A percentile compares a stretch with the other conserved stretches of the same genome.
These are phyloP conservation scores for Cyclotella cryptica DNA, from an alignment of 108 stramenopile species.

Conservation along the genomic window DNA sequence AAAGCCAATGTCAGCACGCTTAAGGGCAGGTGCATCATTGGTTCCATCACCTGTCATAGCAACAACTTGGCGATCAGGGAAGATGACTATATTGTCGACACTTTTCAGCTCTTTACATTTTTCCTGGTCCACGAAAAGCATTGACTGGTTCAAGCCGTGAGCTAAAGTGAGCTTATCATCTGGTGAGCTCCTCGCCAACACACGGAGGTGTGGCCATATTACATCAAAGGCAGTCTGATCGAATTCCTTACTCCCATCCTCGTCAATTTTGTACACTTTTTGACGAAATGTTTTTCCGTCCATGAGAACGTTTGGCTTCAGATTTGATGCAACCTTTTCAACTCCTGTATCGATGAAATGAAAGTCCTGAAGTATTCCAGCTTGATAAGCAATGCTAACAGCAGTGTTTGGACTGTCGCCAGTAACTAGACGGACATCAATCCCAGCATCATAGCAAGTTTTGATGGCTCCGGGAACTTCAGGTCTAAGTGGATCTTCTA, in stretches of 20 bases:
- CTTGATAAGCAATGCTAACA: slow-evolving; percentile 92
- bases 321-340: slow-evolving; percentile 72
- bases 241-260: slow-evolving; percentile 73
- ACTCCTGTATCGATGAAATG: slow-evolving; percentile 68
- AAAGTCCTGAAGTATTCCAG: slow-evolving; percentile 78
- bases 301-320: slow-evolving; percentile 85
- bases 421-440: slow-evolving; percentile 97
- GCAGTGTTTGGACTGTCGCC: slow-evolving; percentile 97
- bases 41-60: slow-evolving; percentile 99
- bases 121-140: slow-evolving; percentile 71
- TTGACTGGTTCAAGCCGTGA: slow-evolving; percentile 87
- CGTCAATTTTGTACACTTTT: slow-evolving; percentile 67
- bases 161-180: slow-evolving; percentile 88
- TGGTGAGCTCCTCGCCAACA: slow-evolving; percentile 80
- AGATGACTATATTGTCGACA: slow-evolving; percentile 68
- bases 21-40: slow-evolving; percentile 98
- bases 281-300: slow-evolving; percentile 78
- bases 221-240: slow-evolving; percentile 85
- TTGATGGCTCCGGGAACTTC: slow-evolving; percentile 93
- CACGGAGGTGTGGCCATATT: slow-evolving; percentile 86
- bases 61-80: slow-evolving; percentile 93
- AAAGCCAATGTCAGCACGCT: slow-evolving; percentile 98
- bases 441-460: slow-evolving; percentile 86
- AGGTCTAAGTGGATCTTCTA: slow-evolving; percentile 95
- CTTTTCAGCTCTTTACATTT: slow-evolving; percentile 46